Evolutionary conservation across 2,329 filamentous ascomycete genomes (phyloP).

Genomic region (Dendryphion nanum): DNA sequence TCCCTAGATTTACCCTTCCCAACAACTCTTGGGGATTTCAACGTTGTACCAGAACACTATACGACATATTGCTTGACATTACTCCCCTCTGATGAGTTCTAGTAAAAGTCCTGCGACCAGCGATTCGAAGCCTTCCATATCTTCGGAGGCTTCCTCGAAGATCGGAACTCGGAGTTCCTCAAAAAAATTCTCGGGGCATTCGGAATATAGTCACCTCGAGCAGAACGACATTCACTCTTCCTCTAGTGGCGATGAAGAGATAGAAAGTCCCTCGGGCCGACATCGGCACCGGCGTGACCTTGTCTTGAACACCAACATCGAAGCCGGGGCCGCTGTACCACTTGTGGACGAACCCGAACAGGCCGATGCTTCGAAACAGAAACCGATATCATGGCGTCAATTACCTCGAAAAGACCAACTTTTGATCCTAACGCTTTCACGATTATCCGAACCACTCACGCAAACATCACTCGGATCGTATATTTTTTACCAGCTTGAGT

Average conservation of each 20-base stretch:
- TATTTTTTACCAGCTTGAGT: constrained; percentile 86
- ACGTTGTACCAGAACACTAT: not conserved
- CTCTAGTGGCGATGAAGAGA: not conserved
- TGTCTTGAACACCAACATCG: constrained; percentile 19
- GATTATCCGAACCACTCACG: constrained; percentile 78
- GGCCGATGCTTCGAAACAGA: constrained; percentile 34
- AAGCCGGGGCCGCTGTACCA: constrained; percentile 14
- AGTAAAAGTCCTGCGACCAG: not conserved
- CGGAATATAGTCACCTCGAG: no score
- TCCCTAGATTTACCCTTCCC: no score
- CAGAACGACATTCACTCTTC: not conserved
- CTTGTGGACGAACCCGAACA: constrained; percentile 22
- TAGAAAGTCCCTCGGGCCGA: constrained; percentile 1
- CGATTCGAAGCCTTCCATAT: not conserved
- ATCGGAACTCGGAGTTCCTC: no score
- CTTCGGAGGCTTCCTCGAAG: not conserved
- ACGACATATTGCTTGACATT: not conserved
- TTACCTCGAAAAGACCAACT: constrained; percentile 77
- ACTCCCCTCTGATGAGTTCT: not conserved
- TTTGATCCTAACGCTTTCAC: constrained; percentile 71
- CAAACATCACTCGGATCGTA: constrained; percentile 67
- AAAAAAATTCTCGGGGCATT: no score
- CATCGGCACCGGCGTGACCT: constrained; percentile 10
- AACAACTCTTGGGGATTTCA: not conserved
- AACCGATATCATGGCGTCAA: constrained; percentile 65